These are phyloP conservation scores for Tricholoma matsutake DNA, from an alignment of 768 basidiomycete genomes.

Conservation along the genomic window DNA sequence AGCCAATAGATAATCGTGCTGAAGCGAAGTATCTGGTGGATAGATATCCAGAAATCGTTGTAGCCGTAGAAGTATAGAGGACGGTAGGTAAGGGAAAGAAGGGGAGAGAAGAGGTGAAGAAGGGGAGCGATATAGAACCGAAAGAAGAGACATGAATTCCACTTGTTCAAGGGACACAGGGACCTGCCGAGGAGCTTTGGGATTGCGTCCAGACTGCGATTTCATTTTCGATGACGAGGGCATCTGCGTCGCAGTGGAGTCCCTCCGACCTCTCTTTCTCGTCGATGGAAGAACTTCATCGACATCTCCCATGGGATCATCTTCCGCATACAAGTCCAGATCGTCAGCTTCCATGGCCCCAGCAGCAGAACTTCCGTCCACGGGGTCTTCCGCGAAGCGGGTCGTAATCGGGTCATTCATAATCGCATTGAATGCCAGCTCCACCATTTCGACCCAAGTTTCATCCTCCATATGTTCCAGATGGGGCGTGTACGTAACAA, in stretches of 20 bases:
- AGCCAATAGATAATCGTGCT: conserved; percentile 69
- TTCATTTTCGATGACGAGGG: conserved; percentile 14
- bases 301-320: conserved; percentile 26
- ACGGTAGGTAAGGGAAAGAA: conserved; percentile 38
- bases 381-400: conserved; percentile 29
- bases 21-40: conserved; percentile 71
- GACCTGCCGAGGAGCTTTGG: conserved; percentile 15
- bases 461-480: conserved; percentile 67
- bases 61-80: conserved; percentile 50
- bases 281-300: conserved; percentile 17
- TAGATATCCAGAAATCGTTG: conserved; percentile 61
- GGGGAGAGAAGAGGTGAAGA: conserved; percentile 54
- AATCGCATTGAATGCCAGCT: conserved; percentile 74
- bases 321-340: conserved; percentile 33
- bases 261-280: conserved; percentile 38
- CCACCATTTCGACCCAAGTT: conserved; percentile 66
- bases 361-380: conserved; percentile 27
- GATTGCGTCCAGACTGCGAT: conserved; percentile 21
- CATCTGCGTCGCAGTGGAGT: conserved; percentile 17
- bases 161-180: conserved; percentile 56
- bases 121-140: conserved; percentile 55
- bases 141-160: conserved; percentile 66
- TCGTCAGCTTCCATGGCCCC: conserved; percentile 30
- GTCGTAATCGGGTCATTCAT: conserved; percentile 53
- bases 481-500: conserved; percentile 71